A percentile compares a stretch with the other conserved stretches of the same genome.
phyloP scores from a whole-genome alignment of 257 asterid species.

The Solanum arcanum region DNA sequence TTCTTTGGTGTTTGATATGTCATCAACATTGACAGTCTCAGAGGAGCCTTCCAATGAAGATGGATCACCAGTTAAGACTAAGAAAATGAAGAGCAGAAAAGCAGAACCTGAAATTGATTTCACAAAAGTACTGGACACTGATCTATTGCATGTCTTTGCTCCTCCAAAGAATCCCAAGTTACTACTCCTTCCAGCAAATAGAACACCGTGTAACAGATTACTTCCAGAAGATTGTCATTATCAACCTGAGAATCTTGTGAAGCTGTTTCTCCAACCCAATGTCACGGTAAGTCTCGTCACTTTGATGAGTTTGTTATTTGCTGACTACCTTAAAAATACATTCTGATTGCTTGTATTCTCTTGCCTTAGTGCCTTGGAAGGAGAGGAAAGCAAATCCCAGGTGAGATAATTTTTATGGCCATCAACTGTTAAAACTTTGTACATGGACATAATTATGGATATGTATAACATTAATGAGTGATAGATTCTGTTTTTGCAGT shows the following conservation, averaged over 20 bases:
- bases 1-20: slow-evolving; percentile 7
- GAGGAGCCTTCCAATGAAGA: slow-evolving; percentile 39
- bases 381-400: slow-evolving; percentile 43
- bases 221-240: slow-evolving; percentile 99
- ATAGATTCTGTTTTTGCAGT: not conserved
- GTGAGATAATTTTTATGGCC: slow-evolving; percentile 22
- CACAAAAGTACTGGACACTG: slow-evolving; percentile 41
- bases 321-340: not conserved
- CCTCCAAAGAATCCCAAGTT: slow-evolving; percentile 87
- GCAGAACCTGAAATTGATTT: slow-evolving; percentile 57
- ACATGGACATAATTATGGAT: not conserved
- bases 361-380: slow-evolving; percentile 77
- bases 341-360: slow-evolving; percentile 8
- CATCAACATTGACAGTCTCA: slow-evolving; percentile 18
- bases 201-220: slow-evolving; percentile 54
- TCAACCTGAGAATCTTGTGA: slow-evolving; percentile 93
- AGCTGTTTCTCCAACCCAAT: slow-evolving; percentile 76
- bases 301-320: not conserved
- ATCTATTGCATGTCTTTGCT: slow-evolving; percentile 48
- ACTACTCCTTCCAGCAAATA: slow-evolving; percentile 56
- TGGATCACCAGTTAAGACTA: slow-evolving; percentile 44
- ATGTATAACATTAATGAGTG: not conserved
- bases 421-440: not conserved
- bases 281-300: slow-evolving; percentile 44
- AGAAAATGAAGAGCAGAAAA: slow-evolving; percentile 52